Conservation (phyloP, 2,329 filamentous ascomycete genomes). For the Trichophyton mentagrophytes region DNA sequence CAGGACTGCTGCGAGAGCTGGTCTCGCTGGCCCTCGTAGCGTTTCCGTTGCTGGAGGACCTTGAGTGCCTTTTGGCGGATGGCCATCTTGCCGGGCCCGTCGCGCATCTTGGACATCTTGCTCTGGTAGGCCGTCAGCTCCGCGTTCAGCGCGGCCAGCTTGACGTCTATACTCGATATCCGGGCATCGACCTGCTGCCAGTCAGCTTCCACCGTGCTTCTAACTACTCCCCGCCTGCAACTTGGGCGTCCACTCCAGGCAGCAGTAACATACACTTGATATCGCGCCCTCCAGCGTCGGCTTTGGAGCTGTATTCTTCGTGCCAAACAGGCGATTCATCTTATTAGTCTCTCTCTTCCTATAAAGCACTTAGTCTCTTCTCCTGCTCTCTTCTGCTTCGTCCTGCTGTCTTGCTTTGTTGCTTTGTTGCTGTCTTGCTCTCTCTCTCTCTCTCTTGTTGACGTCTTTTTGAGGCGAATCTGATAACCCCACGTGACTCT, state of each 20-base stretch:
- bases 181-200: conserved; percentile 57
- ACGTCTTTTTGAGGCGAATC: not conserved
- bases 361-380: not conserved
- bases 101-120: conserved; percentile 83
- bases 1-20: conserved; percentile 88
- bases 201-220: not conserved
- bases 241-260: not conserved
- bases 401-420: not conserved
- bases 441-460: not conserved
- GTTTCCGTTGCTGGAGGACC: conserved; percentile 80
- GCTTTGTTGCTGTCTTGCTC: not conserved
- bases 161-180: conserved; percentile 80
- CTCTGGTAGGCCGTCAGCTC: conserved; percentile 80
- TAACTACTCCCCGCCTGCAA: not conserved
- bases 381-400: not conserved
- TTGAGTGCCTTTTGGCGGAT: conserved; percentile 92
- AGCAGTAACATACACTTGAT: conserved; percentile 47
- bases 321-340: conserved; percentile 95
- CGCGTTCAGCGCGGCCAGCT: conserved; percentile 81
- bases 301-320: conserved; percentile 75
- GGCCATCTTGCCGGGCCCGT: conserved; percentile 83
- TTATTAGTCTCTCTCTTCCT: conserved; percentile 15
- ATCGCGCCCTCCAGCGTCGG: conserved; percentile 77
- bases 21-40: conserved; percentile 87
- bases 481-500: not conserved